Conservation (phyloP, 1,139 yeast species). For the Pichia inconspicua region DNA sequence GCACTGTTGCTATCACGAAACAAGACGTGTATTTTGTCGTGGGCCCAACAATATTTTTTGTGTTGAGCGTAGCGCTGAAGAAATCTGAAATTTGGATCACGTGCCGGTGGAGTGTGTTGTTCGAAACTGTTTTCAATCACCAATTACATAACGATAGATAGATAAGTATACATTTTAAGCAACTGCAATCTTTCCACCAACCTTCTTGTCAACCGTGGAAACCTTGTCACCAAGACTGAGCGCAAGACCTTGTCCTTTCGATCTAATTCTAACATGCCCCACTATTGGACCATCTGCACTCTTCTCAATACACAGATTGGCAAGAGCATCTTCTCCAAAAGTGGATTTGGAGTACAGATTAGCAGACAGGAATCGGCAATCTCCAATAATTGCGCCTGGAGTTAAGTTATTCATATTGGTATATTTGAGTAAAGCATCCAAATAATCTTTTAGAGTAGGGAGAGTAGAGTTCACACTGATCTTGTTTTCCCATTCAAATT, state of each 20-base stretch:
- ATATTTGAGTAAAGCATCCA: slow-evolving; percentile 68
- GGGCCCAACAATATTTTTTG: too few relatives aligned
- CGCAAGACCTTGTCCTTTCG: slow-evolving; percentile 97
- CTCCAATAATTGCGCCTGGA: slow-evolving; percentile 80
- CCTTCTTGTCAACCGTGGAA: slow-evolving; percentile 65
- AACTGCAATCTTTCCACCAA: slow-evolving; percentile 22
- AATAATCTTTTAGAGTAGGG: slow-evolving; percentile 65
- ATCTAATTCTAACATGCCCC: slow-evolving; percentile 94
- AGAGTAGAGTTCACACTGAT: slow-evolving; percentile 76
- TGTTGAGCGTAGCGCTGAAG: too few relatives aligned
- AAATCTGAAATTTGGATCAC: too few relatives aligned
- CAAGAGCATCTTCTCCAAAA: slow-evolving; percentile 96
- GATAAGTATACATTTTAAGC: neutral
- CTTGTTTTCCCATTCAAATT: slow-evolving; percentile 99
- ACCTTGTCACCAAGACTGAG: slow-evolving; percentile 90
- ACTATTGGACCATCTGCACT: slow-evolving; percentile 67
- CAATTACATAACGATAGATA: neutral
- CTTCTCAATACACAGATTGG: slow-evolving; percentile 88
- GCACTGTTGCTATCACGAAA: too few relatives aligned
- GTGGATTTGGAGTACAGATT: slow-evolving; percentile 88
- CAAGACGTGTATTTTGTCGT: too few relatives aligned
- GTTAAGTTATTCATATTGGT: slow-evolving; percentile 95
- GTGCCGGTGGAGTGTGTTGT: too few relatives aligned
- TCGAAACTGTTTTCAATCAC: neutral
- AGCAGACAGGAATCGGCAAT: slow-evolving; percentile 89